phyloP scores from a whole-genome alignment of 208 protist species.

The Tritrichomonas foetus region DNA sequence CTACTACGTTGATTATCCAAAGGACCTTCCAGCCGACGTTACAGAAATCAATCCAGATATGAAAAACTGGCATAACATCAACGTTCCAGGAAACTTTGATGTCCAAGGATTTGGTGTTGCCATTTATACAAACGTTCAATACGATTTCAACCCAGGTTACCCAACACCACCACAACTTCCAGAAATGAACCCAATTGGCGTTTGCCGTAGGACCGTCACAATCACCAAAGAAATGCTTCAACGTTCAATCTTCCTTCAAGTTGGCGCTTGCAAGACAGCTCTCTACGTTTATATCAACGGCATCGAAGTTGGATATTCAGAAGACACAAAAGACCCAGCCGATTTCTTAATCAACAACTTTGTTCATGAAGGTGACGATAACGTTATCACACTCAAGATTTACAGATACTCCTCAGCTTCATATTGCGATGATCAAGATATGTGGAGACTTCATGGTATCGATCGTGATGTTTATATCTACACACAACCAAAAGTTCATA shows the following conservation, averaged over 20 bases:
- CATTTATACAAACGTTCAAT: no score
- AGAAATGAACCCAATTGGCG: conserved; percentile 53
- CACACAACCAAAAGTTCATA: conserved; percentile 37
- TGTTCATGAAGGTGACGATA: conserved; percentile 46
- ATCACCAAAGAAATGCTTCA: conserved; percentile 44
- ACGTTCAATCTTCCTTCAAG: no score
- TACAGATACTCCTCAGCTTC: no score
- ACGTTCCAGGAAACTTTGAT: conserved; percentile 36
- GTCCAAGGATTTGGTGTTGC: background rate
- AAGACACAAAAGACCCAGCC: background rate
- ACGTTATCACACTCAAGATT: conserved; percentile 52
- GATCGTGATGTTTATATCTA: conserved; percentile 49
- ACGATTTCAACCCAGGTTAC: no score
- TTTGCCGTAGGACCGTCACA: conserved; percentile 48
- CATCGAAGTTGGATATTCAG: background rate
- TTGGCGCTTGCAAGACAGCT: conserved; percentile 41
- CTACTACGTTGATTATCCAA: no score
- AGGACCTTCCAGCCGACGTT: no score
- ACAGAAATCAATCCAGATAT: background rate
- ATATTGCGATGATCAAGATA: conserved; percentile 59
- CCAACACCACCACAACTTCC: conserved; percentile 37
- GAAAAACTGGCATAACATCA: background rate
- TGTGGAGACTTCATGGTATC: conserved; percentile 52
- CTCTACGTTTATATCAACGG: background rate
- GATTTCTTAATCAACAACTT: background rate